Conservation (phyloP, 306 rosid species). For the Glycyrrhiza uralensis region DNA sequence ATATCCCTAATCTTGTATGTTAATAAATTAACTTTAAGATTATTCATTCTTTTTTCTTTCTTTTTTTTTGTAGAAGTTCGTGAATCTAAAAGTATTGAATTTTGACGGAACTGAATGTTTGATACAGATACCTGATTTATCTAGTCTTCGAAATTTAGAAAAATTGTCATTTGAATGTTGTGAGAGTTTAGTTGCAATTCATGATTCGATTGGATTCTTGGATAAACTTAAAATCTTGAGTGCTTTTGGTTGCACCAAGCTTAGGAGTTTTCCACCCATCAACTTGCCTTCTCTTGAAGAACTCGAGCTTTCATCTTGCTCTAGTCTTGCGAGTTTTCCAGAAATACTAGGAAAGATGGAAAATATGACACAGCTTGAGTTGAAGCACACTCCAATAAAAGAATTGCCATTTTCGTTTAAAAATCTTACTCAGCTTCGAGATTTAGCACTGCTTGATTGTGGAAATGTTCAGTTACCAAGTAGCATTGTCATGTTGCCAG, state of each 20-base stretch:
- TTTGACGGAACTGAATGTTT: background rate
- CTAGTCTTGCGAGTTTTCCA: constrained; percentile 3
- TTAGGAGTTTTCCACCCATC: background rate
- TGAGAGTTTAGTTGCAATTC: background rate
- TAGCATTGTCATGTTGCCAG: background rate
- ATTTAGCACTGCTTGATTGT: background rate
- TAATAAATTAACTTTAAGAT: background rate
- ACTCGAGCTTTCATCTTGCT: background rate
- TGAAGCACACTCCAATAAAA: background rate
- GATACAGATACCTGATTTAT: constrained; percentile 6
- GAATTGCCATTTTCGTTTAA: constrained; percentile 6
- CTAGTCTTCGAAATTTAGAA: background rate
- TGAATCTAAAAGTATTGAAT: background rate
- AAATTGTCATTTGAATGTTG: background rate
- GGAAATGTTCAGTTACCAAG: background rate
- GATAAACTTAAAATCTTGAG: background rate
- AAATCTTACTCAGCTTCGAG: background rate
- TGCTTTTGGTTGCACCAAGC: background rate
- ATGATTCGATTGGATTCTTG: background rate
- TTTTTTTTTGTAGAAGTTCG: background rate
- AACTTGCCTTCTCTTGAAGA: background rate
- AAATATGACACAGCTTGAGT: background rate
- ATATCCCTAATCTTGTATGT: background rate
- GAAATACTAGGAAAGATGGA: constrained; percentile 14
- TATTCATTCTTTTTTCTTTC: background rate